Evolutionary conservation across 768 basidiomycete genomes (phyloP).

Genomic region (Mrakia hoshinonis): DNA sequence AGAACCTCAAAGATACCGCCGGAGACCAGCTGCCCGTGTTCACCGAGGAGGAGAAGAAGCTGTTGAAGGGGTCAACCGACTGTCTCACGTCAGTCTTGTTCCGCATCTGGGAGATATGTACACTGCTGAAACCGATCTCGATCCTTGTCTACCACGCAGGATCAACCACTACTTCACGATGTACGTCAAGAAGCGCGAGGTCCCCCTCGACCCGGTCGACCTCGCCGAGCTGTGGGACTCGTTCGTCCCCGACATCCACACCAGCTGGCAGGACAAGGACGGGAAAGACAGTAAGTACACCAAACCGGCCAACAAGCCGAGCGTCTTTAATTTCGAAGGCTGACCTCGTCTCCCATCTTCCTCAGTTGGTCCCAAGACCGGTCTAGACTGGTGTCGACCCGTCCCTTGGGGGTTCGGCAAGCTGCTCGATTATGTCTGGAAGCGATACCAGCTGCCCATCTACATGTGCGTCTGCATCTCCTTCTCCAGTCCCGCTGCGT

Average conservation of each 20-base stretch:
- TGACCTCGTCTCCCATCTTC: too few species aligned
- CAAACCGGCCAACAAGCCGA: too few species aligned
- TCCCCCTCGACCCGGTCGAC: background rate
- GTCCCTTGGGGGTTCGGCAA: slow-evolving; percentile 38
- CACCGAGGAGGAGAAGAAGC: slow-evolving; percentile 4
- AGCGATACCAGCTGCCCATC: slow-evolving; percentile 32
- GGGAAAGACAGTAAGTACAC: background rate
- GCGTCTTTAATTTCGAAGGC: too few species aligned
- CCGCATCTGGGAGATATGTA: too few species aligned
- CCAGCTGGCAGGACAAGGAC: background rate
- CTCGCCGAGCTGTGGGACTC: background rate
- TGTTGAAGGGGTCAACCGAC: slow-evolving; percentile 2
- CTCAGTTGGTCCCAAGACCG: slow-evolving; percentile 4
- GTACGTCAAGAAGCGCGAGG: background rate
- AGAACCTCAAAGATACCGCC: background rate
- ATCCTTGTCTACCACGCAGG: background rate
- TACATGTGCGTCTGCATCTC: slow-evolving; percentile 34
- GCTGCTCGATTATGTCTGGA: slow-evolving; percentile 35
- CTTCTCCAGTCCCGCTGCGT: background rate
- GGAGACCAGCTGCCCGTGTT: slow-evolving; percentile 1
- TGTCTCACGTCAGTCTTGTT: background rate
- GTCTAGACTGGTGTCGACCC: background rate
- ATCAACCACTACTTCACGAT: slow-evolving; percentile 4
- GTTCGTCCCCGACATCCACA: slow-evolving; percentile 7
- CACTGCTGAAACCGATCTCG: too few species aligned